Evolutionary conservation across 441 rosid genomes (phyloP).

Genomic region (Mallotus repandus): DNA sequence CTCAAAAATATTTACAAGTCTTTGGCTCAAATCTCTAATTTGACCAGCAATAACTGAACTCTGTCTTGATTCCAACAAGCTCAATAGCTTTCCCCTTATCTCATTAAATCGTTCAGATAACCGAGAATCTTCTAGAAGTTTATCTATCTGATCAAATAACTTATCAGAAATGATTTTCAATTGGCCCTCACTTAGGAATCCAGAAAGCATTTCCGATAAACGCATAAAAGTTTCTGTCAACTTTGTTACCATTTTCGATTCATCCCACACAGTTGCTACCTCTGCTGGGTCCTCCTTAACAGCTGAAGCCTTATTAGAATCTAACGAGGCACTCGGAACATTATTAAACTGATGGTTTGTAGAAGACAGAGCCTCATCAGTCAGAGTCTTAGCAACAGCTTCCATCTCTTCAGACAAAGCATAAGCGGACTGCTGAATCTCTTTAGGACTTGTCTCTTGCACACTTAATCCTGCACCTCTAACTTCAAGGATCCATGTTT

Average conservation of each 20-base stretch:
- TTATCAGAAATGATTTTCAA: constrained; percentile 71
- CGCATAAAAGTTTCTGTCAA: constrained; percentile 75
- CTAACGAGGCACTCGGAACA: constrained; percentile 26
- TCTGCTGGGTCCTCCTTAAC: constrained; percentile 36
- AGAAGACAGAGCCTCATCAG: constrained; percentile 37
- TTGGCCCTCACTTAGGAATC: constrained; percentile 86
- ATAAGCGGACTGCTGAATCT: constrained; percentile 48
- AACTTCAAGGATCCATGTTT: constrained; percentile 96
- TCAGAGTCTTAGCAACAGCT: constrained; percentile 44
- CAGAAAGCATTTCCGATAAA: constrained; percentile 78
- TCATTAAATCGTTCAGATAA: constrained; percentile 72
- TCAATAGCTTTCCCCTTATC: constrained; percentile 65
- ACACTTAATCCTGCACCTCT: constrained; percentile 94
- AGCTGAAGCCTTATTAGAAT: constrained; percentile 36
- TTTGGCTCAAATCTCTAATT: constrained; percentile 64
- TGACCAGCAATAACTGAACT: constrained; percentile 64
- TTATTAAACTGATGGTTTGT: constrained; percentile 26
- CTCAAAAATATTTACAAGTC: constrained; percentile 69
- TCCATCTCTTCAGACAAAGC: constrained; percentile 58
- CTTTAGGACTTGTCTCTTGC: constrained; percentile 51
- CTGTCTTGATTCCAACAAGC: constrained; percentile 74
- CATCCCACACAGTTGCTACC: constrained; percentile 60
- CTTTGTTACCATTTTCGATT: constrained; percentile 59
- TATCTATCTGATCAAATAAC: constrained; percentile 79
- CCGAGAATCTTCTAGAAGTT: constrained; percentile 72